A percentile compares a stretch with the other conserved stretches of the same genome.
Evolutionary conservation across 1,139 yeast species (phyloP).

Genomic region (Pichia inconspicua): DNA sequence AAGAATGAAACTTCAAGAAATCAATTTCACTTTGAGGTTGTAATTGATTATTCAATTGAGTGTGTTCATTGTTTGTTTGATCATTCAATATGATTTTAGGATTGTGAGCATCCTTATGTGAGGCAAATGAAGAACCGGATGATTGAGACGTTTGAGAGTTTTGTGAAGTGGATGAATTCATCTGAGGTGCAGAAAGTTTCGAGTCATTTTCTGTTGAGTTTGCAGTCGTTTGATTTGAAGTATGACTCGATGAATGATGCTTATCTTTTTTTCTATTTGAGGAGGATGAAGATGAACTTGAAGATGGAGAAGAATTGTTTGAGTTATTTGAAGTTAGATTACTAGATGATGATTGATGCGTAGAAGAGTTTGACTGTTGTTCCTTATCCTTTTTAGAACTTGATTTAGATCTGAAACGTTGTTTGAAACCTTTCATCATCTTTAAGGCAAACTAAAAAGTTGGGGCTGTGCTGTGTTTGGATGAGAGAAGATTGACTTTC

Average conservation of each 20-base stretch:
- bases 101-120: background rate
- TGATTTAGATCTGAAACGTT: slow-evolving; percentile 28
- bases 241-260: background rate
- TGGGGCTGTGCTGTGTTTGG: background rate
- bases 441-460: slow-evolving; percentile 5
- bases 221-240: background rate
- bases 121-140: slow-evolving; percentile 5
- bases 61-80: background rate
- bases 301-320: background rate
- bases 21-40: slow-evolving; percentile 20
- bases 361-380: slow-evolving; percentile 1
- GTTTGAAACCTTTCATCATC: slow-evolving; percentile 32
- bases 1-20: slow-evolving; percentile 22
- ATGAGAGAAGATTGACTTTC: background rate
- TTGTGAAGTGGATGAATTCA: background rate
- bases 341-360: background rate
- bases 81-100: background rate
- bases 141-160: slow-evolving; percentile 11
- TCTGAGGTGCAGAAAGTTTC: background rate
- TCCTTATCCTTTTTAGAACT: slow-evolving; percentile 21
- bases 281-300: background rate
- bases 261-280: background rate
- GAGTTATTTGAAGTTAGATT: background rate
- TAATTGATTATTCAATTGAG: slow-evolving; percentile 4
- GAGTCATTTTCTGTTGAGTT: background rate